Percentiles rank a stretch among this genome's conserved stretches.
Conservation (phyloP, 208 protist genomes). For the Tritrichomonas musculus region DNA sequence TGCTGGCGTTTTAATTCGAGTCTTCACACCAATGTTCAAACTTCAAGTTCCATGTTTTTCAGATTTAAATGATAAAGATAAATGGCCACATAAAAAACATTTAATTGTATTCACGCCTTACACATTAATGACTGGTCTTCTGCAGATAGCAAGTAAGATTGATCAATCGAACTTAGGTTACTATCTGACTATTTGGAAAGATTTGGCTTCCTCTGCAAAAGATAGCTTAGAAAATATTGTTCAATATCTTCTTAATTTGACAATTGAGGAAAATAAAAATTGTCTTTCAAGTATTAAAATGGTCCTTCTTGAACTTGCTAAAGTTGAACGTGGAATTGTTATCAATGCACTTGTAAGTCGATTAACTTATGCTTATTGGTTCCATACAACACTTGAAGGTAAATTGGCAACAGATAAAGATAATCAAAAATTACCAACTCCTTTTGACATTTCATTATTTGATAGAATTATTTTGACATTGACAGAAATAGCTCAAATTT, state of each 20-base stretch:
- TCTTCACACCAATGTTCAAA: not conserved
- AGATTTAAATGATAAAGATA: not conserved
- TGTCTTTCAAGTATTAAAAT: not conserved
- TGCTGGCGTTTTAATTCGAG: not conserved
- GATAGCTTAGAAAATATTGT: not conserved
- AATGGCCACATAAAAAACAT: not conserved
- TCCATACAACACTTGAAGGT: not conserved
- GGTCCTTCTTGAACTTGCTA: not conserved
- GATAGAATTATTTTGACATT: not conserved
- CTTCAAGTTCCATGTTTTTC: not conserved
- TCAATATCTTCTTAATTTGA: not conserved
- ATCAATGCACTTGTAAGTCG: not conserved
- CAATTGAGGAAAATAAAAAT: not conserved
- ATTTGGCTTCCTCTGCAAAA: not conserved
- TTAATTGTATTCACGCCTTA: not conserved
- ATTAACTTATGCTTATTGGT: not conserved
- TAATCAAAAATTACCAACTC: not conserved
- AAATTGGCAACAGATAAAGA: not conserved
- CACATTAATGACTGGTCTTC: not conserved
- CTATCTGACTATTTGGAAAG: not conserved
- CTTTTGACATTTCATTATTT: too few species aligned
- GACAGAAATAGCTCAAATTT: not conserved
- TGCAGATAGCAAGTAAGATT: not conserved
- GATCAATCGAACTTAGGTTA: not conserved
- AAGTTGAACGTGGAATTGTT: not conserved